A percentile compares a stretch with the other conserved stretches of the same genome.
These are phyloP conservation scores for Flaveria floridana DNA, from an alignment of 140 eudicot genomes.

Conservation along the genomic window DNA sequence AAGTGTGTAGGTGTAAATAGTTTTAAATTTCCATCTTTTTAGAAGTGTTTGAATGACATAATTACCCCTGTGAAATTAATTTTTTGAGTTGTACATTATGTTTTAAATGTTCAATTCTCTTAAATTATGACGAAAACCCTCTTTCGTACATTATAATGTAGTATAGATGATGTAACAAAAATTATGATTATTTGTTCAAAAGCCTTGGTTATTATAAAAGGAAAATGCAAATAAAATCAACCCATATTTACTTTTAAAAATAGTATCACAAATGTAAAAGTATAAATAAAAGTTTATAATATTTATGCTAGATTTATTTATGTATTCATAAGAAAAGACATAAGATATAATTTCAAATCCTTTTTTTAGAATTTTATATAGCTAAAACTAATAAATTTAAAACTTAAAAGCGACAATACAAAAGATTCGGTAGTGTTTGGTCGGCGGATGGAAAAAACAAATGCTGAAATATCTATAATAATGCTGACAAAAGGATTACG, in stretches of 20 bases:
- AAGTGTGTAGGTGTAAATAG: too few relatives aligned
- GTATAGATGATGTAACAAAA: not conserved
- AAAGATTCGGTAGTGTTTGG: not conserved
- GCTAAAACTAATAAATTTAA: not conserved
- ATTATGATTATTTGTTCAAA: not conserved
- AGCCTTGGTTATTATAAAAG: not conserved
- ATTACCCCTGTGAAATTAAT: too few relatives aligned
- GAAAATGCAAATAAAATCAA: not conserved
- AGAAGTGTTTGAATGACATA: too few relatives aligned
- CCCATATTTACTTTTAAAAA: not conserved
- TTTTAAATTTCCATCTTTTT: too few relatives aligned
- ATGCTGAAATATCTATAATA: not conserved
- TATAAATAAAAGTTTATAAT: too few relatives aligned
- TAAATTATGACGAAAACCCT: too few relatives aligned
- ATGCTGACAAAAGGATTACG: constrained; percentile 11
- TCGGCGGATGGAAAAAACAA: not conserved
- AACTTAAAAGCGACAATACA: not conserved
- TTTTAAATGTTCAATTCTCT: too few relatives aligned
- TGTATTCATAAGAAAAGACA: not conserved
- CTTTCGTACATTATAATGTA: too few relatives aligned
- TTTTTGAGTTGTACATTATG: too few relatives aligned
- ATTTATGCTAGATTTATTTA: too few relatives aligned
- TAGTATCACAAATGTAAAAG: not conserved
- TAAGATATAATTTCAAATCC: not conserved
- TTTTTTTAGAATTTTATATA: not conserved